These are phyloP conservation scores for Yamadazyma sp. DNA, from an alignment of 1,139 yeast species.

Conservation along the genomic window DNA sequence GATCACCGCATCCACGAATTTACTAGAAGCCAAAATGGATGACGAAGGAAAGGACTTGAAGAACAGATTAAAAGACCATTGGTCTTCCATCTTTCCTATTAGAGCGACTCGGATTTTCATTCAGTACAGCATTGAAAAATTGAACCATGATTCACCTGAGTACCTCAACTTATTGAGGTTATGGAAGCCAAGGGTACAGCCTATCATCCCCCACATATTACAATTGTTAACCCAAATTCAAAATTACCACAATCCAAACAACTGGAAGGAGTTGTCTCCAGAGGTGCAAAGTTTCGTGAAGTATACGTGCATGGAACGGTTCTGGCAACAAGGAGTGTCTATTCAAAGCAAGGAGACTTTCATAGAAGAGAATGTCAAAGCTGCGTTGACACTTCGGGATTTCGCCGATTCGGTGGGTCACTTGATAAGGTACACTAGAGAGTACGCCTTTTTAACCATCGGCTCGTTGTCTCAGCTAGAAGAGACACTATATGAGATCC, in stretches of 20 bases:
- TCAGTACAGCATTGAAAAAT: slow-evolving; percentile 91
- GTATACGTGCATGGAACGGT: slow-evolving; percentile 86
- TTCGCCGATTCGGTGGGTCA: slow-evolving; percentile 99
- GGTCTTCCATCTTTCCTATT: slow-evolving; percentile 94
- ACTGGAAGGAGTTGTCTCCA: slow-evolving; percentile 84
- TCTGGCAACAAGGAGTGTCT: slow-evolving; percentile 98
- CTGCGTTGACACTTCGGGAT: slow-evolving; percentile 89
- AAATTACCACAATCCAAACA: slow-evolving; percentile 89
- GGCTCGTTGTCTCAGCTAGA: slow-evolving; percentile 91
- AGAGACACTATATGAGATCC: slow-evolving; percentile 83
- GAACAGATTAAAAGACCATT: slow-evolving; percentile 77
- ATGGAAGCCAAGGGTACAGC: slow-evolving; percentile 94
- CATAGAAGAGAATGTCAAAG: slow-evolving; percentile 90
- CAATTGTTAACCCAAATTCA: slow-evolving; percentile 87
- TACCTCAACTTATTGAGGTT: slow-evolving; percentile 68
- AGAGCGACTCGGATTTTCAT: slow-evolving; percentile 93
- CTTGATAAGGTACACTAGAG: slow-evolving; percentile 90
- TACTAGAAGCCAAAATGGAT: slow-evolving; percentile 82
- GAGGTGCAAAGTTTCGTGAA: slow-evolving; percentile 90
- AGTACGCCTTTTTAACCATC: slow-evolving; percentile 87
- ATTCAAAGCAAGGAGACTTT: slow-evolving; percentile 93
- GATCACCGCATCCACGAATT: slow-evolving; percentile 72
- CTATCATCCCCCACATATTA: slow-evolving; percentile 86
- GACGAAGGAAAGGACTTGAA: slow-evolving; percentile 82
- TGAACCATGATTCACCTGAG: slow-evolving; percentile 75